phyloP scores from a whole-genome alignment of 2,329 filamentous ascomycete genomes.

The Leptographium galeiforme region DNA sequence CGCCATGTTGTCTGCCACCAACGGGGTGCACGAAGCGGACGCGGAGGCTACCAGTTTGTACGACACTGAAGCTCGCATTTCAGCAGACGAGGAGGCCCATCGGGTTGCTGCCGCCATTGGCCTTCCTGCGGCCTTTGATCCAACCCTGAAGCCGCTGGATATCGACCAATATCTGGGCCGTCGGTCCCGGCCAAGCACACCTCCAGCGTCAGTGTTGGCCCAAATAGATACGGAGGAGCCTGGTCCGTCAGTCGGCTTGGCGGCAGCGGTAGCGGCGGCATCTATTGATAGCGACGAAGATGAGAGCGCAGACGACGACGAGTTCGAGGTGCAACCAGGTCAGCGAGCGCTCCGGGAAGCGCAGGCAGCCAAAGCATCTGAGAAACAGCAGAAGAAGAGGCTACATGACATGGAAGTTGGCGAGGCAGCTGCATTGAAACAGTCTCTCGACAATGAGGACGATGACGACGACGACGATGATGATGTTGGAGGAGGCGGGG shows the following conservation, averaged over 20 bases:
- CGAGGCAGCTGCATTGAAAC: conserved; percentile 37
- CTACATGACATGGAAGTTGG: conserved; percentile 47
- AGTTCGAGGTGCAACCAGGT: conserved; percentile 27
- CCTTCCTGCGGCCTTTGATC: conserved; percentile 48
- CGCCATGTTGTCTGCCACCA: conserved; percentile 56
- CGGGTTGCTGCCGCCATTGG: conserved; percentile 50
- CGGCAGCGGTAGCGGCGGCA: conserved; percentile 9
- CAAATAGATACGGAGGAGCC: background rate
- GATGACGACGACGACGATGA: conserved; percentile 57
- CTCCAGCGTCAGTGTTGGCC: background rate
- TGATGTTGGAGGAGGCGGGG: conserved; percentile 31
- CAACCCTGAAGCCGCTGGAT: conserved; percentile 45
- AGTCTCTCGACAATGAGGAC: conserved; percentile 15
- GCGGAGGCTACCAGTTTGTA: conserved; percentile 38
- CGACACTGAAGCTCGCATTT: conserved; percentile 40
- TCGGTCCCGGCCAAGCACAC: conserved; percentile 9
- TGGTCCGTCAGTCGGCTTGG: background rate
- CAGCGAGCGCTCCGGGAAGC: conserved; percentile 27
- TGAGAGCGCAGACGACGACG: conserved; percentile 26
- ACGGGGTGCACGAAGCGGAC: conserved; percentile 44
- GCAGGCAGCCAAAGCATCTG: conserved; percentile 32
- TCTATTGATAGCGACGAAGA: conserved; percentile 28
- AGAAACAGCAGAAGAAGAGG: conserved; percentile 34
- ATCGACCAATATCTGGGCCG: conserved; percentile 10
- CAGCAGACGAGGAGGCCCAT: conserved; percentile 50